Base-by-base conservation (phyloP, 2,329 filamentous ascomycete genomes). In the Thielaviopsis musarum region DNA sequence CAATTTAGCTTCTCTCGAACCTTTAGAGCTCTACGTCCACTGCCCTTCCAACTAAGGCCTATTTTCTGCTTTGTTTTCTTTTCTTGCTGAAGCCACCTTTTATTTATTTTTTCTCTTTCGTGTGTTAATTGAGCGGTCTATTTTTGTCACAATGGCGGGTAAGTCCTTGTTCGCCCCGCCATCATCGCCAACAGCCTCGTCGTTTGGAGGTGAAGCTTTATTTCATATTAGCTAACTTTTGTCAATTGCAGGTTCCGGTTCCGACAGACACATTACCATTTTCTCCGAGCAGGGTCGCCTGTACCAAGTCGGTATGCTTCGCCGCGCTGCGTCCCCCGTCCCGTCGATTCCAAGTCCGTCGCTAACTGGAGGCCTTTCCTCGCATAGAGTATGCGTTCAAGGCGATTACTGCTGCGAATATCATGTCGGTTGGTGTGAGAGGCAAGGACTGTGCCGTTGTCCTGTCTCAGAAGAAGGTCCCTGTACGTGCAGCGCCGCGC, bases 231-330 rank as follows among this genome's bases (percentile, higher is more conserved):
- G 30, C 52, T 28, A 30, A 52, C 51, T 52, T 24, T 26, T 30
- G 24, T n/a, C 13, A 24, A 24, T n/a, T 54, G 10, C 21, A 57
- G 57, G 17, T 58, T 61, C 88, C 74, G 91, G 89, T 70, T 97
- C 94, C 76, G 93, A 98, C 76, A 84, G 93, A 79, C 93, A 98
- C 76, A 98, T 98, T 70, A 98, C 93, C 71, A 97, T 98, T 80
- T 98, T 98, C 78, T 96, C 93, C 63, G 93, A 98, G 74, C 91
- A 96, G 76, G 93, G 93, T 70, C 85, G 93, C 72, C 79, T 98
- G 72, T 98, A 97, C 74, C 93, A 98, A 96, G 93, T 98, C 74
- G 93, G 93, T 97, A 81, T 70, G 90, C 38, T 45, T 81, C 63
- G 61, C 41, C 48, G n/a, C 24, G n/a, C 24, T 54, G 34, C 38